Percentiles rank a stretch among this genome's conserved stretches.
Conservation (phyloP, 2,329 filamentous ascomycete species). For the Ascochyta viciae-villosae region DNA sequence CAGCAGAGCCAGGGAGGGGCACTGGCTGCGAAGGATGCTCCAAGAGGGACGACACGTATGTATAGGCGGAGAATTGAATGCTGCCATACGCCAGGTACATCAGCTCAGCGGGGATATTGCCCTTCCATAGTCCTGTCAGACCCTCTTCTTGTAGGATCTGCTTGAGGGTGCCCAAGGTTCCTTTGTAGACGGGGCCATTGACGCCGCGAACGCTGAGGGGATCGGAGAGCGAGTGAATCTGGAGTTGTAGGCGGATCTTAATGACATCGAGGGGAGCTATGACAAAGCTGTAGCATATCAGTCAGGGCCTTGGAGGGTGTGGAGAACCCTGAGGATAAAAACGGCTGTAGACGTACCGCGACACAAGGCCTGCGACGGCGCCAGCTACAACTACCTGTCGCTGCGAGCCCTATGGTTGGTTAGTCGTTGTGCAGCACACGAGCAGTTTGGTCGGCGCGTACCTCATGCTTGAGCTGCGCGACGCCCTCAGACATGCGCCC, state of each 20-base stretch:
- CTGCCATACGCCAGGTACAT: constrained; percentile 93
- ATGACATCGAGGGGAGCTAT: constrained; percentile 95
- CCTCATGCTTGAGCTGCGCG: constrained; percentile 73
- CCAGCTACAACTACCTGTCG: constrained; percentile 71
- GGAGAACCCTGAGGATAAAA: not conserved
- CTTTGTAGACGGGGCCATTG: constrained; percentile 67
- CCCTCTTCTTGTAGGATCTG: constrained; percentile 84
- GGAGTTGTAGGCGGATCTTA: constrained; percentile 96
- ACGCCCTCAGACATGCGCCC: constrained; percentile 70
- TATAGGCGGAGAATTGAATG: constrained; percentile 89
- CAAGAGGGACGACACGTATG: constrained; percentile 73
- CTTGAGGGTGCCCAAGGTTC: constrained; percentile 76
- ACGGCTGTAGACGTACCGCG: constrained; percentile 65
- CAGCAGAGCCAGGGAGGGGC: constrained; percentile 69
- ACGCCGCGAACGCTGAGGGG: constrained; percentile 64
- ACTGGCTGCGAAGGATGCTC: constrained; percentile 56
- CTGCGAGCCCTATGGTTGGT: constrained; percentile 64
- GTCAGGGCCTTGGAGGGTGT: not conserved
- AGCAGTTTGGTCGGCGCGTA: constrained; percentile 38
- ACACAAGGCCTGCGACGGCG: constrained; percentile 81
- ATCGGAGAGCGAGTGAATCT: constrained; percentile 82
- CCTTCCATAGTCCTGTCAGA: constrained; percentile 89
- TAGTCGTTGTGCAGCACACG: constrained; percentile 18
- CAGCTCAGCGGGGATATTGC: constrained; percentile 92
- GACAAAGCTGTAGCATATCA: constrained; percentile 70